Conservation (phyloP, 2,329 filamentous ascomycete species). For the Phaeoacremonium minimum region DNA sequence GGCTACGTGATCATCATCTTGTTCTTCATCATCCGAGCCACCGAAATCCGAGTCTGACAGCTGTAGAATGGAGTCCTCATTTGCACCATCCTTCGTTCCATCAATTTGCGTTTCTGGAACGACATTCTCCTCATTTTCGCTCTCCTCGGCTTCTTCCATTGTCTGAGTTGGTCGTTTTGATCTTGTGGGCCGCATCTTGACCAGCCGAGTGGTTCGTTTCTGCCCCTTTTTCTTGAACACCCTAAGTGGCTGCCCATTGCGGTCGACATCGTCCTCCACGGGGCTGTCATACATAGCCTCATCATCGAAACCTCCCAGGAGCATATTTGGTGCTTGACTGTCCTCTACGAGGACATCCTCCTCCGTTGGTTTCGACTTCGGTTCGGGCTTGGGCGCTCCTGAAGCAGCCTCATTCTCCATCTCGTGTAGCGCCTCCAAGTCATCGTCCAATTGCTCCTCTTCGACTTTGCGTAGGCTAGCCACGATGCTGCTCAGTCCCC, state of each 20-base stretch:
- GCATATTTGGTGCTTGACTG: conserved; percentile 31
- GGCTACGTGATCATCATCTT: conserved; percentile 34
- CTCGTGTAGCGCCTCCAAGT: conserved; percentile 70
- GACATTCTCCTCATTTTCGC: conserved; percentile 30
- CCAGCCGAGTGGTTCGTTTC: conserved; percentile 69
- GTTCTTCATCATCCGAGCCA: conserved; percentile 24
- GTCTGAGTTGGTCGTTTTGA: conserved; percentile 39
- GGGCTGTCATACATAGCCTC: conserved; percentile 54
- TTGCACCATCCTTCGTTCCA: conserved; percentile 11
- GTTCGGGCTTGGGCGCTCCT: not conserved
- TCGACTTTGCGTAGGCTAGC: conserved; percentile 66
- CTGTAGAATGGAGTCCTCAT: conserved; percentile 23
- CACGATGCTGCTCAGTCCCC: conserved; percentile 71
- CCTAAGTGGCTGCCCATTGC: conserved; percentile 55
- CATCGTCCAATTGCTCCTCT: conserved; percentile 67
- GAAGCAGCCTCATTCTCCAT: conserved; percentile 47
- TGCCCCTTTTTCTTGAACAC: conserved; percentile 80
- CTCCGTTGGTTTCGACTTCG: conserved; percentile 12
- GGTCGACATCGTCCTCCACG: conserved; percentile 39
- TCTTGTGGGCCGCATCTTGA: conserved; percentile 57
- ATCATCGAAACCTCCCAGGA: conserved; percentile 61
- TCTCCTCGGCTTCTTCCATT: conserved; percentile 19
- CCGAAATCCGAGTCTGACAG: conserved; percentile 35
- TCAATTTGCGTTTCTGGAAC: conserved; percentile 33
- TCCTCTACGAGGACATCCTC: conserved; percentile 39